Evolutionary conservation across 495 filamentous ascomycete species (phyloP), one percentile per base, ranked within the genome.

Genomic region (Penicillium pulvis): DNA sequence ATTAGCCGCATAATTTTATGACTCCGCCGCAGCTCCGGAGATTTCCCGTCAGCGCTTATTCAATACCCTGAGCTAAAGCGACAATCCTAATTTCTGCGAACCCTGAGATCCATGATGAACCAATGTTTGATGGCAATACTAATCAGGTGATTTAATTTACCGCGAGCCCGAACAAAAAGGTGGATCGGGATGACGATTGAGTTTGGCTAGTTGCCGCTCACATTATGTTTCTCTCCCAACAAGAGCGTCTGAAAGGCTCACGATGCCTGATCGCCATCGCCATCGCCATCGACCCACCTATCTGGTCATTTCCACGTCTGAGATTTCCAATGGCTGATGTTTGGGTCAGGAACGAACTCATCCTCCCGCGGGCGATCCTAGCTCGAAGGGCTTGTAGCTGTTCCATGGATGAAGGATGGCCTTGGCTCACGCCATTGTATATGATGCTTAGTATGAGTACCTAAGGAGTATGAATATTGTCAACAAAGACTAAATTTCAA

Each of bases 291-390:
- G 28, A 16, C 30, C 56, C 56, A 58, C 56, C n/a, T 19, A 23
- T 52, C 31, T 12, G 16, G 30, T 46, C 11, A 58, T 53, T 58
- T 46, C 50, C 49, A 30, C 30, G 50, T 19, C 10, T 46, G 30
- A 16, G 23, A 14, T 5, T 14, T 19, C 30, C 35, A 10, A 33
- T 26, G 17, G 36, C 31, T 47, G 19, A 31, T 53, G 23, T 45
- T 58, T 53, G 49, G 56, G 46, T 58, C 56, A 53, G 49, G 56
- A 12, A 58, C 56, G 19, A 58, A 53, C 56, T 28, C 23, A 28
- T 47, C 8, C 43, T 46, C 24, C 43, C 43, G 43, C 16, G 7
- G 16, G 42, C 23, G 23, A 46, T 46, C 43, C 8, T 41, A 24
- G 20, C 43, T 24, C 10, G 23, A 24, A 19, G 43, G 16, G 9